Percentiles rank a stretch among this genome's conserved stretches.
Conservation (phyloP, 805 yeast genomes). For the Tetrapisispora namnaoensis region DNA sequence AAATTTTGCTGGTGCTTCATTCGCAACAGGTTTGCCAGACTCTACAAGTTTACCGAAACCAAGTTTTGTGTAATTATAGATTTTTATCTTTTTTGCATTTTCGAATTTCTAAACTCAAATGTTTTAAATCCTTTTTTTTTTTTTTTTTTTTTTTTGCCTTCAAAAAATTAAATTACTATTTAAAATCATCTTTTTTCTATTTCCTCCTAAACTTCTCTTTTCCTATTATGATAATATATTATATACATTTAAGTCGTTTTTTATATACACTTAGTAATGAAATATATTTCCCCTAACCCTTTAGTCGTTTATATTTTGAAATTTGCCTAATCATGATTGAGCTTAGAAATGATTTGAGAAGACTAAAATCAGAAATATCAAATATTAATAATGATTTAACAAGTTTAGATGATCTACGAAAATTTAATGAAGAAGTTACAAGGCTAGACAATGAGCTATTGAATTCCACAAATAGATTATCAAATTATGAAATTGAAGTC, state of each 20-base stretch:
- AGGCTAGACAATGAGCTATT: background rate
- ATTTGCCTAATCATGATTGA: background rate
- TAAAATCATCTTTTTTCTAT: background rate
- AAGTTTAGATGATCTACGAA: background rate
- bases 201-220: background rate
- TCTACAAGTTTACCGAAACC: constrained; percentile 28
- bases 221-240: background rate
- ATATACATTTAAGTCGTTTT: background rate
- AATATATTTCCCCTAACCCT: background rate
- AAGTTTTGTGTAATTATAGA: background rate
- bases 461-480: background rate
- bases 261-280: no score
- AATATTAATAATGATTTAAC: background rate
- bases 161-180: background rate
- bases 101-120: background rate
- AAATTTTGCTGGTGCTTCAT: constrained; percentile 30
- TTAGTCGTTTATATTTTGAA: no score
- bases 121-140: background rate
- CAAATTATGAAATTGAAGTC: background rate
- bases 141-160: background rate
- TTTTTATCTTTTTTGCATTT: background rate
- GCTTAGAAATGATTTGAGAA: background rate
- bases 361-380: background rate
- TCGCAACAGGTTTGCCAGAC: constrained; percentile 26
- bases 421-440: background rate